These are phyloP conservation scores for Trichoderma afroharzianum DNA, from an alignment of 2,329 filamentous ascomycete species.

Conservation along the genomic window DNA sequence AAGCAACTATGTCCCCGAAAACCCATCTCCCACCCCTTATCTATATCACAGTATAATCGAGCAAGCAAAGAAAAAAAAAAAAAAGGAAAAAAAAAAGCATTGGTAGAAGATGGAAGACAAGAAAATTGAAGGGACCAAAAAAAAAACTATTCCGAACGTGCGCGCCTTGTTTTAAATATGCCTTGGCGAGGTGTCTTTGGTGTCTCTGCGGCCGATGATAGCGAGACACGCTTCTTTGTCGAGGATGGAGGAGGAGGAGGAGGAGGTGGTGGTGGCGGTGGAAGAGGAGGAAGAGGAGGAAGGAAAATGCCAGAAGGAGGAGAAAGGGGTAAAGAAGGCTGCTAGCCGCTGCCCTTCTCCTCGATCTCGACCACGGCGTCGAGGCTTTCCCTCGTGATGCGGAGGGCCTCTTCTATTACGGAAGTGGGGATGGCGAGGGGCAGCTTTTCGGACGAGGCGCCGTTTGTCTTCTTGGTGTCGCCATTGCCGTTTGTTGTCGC, in stretches of 20 bases:
- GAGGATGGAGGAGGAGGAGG: background rate
- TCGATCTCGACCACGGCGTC: conserved; percentile 46
- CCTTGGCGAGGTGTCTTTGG: background rate
- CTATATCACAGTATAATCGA: background rate
- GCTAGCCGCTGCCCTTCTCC: conserved; percentile 25
- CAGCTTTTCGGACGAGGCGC: conserved; percentile 26
- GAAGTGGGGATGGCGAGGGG: conserved; percentile 55
- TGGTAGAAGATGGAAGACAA: background rate
- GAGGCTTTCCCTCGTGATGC: conserved; percentile 55
- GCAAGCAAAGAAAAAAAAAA: background rate
- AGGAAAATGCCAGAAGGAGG: background rate
- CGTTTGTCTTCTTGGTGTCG: conserved; percentile 28
- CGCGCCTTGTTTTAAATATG: background rate
- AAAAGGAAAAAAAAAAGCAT: background rate
- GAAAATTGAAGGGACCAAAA: background rate
- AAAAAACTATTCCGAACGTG: background rate
- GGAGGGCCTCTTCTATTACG: conserved; percentile 61
- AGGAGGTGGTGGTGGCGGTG: background rate
- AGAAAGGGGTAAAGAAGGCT: background rate
- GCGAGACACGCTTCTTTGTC: background rate
- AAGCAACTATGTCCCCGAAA: background rate
- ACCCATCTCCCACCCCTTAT: background rate
- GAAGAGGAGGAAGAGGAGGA: background rate
- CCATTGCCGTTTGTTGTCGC: conserved; percentile 31
- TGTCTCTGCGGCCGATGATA: background rate